phyloP scores from a whole-genome alignment of 2,329 filamentous ascomycete genomes.

The Ceratocystis lukuohia region DNA sequence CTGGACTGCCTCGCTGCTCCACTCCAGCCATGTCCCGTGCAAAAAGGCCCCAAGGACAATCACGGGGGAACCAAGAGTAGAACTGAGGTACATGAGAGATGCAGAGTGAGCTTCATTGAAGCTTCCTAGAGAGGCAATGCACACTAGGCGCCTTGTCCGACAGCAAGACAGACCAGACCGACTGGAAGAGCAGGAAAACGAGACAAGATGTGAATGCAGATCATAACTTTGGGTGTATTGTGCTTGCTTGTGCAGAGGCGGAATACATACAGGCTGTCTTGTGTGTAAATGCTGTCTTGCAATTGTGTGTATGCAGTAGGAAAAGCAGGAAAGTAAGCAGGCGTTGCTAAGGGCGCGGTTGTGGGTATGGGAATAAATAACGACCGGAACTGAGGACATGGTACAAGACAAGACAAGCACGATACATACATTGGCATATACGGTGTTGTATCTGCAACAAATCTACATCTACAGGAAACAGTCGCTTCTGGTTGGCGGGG shows the following conservation, averaged over 20 bases:
- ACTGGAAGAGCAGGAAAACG: neutral
- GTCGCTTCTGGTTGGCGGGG: no score
- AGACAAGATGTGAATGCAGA: neutral
- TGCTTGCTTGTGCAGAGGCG: neutral
- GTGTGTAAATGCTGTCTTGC: no score
- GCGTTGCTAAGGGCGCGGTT: neutral
- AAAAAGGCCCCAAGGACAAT: no score
- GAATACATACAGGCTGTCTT: no score
- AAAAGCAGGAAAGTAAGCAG: neutral
- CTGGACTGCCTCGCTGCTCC: neutral
- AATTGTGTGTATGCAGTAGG: no score
- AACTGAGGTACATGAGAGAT: no score
- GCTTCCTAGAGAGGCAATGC: constrained; percentile 3
- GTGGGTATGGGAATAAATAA: neutral
- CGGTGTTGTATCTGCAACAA: neutral
- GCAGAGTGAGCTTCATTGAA: neutral
- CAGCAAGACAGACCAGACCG: neutral
- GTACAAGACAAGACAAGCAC: neutral
- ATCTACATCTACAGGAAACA: neutral
- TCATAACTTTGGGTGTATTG: neutral
- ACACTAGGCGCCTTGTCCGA: neutral
- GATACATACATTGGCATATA: neutral
- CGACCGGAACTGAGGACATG: neutral
- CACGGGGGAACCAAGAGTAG: no score
- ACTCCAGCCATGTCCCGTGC: neutral